Evolutionary conservation across 2,329 filamentous ascomycete species (phyloP), one percentile per base, ranked within the genome.

Genomic region (Colletotrichum plurivorum): DNA sequence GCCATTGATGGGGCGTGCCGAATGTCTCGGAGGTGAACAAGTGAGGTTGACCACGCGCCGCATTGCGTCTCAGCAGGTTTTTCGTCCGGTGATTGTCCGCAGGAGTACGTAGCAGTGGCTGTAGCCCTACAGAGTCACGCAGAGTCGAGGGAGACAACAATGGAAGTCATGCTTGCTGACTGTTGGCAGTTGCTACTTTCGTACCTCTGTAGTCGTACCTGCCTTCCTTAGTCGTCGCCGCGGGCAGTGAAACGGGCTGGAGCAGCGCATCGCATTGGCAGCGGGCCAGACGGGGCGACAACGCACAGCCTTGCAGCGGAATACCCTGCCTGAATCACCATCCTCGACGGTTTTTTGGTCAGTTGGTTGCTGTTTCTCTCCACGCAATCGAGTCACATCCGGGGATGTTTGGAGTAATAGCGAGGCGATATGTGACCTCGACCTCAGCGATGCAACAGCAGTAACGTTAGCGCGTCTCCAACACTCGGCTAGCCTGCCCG

Each of bases 201-300:
- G 31, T 36, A 10, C 31, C 31, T 36, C 8, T 36, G 27, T 31
- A 5, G 8, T 9, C 10, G 31, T 36, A 36, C 8, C 10, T 9
- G 31, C 31, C 31, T 9, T 12, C 22, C 49, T 48, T 54, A 7
- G 39, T 59, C 41, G 55, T 20, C n/a, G 13, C 54, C 41, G 41
- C 39, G 41, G 54, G 53, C 54, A 31, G 41, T 59, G 53, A 54
- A 68, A 59, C 60, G 13, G 36, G 54, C 22, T 54, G 57, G 63
- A 55, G 31, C 43, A 45, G 15, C 10, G n/a, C 27, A 51, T 61
- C 31, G 16, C 51, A 12, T 48, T 36, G 41, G 25, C 41, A 58
- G 55, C 55, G 55, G 41, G 27, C 41, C 36, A 16, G 10, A 41
- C 22, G 22, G 31, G 55, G 55, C 41, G 43, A 39, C 45, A 48